These are phyloP conservation scores for Pelargonium citronellum DNA, from an alignment of 441 rosid species.

Conservation along the genomic window DNA sequence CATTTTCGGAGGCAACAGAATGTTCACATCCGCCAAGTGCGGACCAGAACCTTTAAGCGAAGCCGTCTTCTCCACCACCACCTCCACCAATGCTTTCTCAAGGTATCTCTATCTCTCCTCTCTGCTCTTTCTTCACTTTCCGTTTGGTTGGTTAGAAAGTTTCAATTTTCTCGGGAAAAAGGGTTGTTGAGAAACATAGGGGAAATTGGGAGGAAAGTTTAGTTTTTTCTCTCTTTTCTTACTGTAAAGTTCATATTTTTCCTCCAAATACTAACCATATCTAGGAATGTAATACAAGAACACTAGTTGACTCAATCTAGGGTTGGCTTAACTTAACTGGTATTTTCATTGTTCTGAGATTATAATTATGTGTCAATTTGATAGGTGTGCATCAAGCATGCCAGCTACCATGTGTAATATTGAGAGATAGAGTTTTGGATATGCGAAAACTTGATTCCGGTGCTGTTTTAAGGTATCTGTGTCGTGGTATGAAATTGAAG, in stretches of 20 bases:
- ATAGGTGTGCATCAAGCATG: neutral
- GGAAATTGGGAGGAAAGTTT: neutral
- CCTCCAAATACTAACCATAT: neutral
- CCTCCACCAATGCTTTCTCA: constrained; percentile 19
- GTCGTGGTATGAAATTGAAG: neutral
- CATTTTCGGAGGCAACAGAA: constrained; percentile 87
- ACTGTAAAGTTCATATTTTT: neutral
- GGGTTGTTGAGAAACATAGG: neutral
- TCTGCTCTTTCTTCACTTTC: neutral
- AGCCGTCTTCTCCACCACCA: constrained; percentile 25
- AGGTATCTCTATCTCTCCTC: constrained; percentile 23
- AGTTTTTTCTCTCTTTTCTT: neutral
- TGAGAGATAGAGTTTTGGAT: neutral
- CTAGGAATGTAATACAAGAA: neutral
- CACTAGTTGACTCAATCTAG: neutral
- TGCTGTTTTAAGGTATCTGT: neutral
- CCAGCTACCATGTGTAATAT: neutral
- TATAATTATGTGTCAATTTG: neutral
- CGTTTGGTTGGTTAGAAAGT: neutral
- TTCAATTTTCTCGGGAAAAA: neutral
- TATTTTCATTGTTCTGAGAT: neutral
- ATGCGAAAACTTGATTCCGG: neutral
- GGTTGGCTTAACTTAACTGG: neutral
- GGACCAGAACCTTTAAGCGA: constrained; percentile 60
- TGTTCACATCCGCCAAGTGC: constrained; percentile 86